Evolutionary conservation across 345 rosid species (phyloP).

Genomic region (Salix dunnii): DNA sequence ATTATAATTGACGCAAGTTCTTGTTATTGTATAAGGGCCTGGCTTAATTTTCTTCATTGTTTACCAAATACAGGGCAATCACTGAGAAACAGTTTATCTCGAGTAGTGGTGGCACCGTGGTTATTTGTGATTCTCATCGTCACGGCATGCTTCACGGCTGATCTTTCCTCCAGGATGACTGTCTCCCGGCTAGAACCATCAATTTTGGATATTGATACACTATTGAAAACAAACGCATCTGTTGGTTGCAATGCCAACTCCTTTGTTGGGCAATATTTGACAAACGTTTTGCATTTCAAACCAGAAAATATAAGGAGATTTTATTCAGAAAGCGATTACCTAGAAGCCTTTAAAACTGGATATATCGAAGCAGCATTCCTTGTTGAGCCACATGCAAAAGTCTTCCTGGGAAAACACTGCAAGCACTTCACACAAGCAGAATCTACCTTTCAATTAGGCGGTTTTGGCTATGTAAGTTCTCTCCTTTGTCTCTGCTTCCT

Average conservation of each 20-base stretch:
- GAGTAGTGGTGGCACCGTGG: constrained; percentile 22
- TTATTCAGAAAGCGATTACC: constrained; percentile 19
- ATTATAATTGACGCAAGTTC: background rate
- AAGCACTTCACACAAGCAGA: constrained; percentile 20
- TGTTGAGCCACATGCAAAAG: constrained; percentile 30
- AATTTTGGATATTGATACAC: constrained; percentile 7
- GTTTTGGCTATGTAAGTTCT: constrained; percentile 27
- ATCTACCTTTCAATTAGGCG: constrained; percentile 23
- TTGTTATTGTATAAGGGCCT: background rate
- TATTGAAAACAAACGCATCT: constrained; percentile 12
- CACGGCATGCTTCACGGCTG: constrained; percentile 7
- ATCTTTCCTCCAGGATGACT: constrained; percentile 21
- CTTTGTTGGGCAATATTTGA: constrained; percentile 24
- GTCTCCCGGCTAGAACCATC: constrained; percentile 8
- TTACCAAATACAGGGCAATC: constrained; percentile 14
- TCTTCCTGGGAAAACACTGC: constrained; percentile 29
- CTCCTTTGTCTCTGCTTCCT: background rate
- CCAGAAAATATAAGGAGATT: constrained; percentile 16
- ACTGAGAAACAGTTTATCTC: constrained; percentile 4
- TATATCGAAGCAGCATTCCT: constrained; percentile 29
- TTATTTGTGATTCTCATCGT: constrained; percentile 17
- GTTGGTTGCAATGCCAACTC: constrained; percentile 28
- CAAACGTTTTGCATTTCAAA: constrained; percentile 8
- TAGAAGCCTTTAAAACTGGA: constrained; percentile 17
- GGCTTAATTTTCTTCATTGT: background rate